A percentile compares a stretch with the other conserved stretches of the same genome.
Evolutionary conservation across 2,329 filamentous ascomycete genomes (phyloP).

Genomic region (Pleoardoris graminearum): DNA sequence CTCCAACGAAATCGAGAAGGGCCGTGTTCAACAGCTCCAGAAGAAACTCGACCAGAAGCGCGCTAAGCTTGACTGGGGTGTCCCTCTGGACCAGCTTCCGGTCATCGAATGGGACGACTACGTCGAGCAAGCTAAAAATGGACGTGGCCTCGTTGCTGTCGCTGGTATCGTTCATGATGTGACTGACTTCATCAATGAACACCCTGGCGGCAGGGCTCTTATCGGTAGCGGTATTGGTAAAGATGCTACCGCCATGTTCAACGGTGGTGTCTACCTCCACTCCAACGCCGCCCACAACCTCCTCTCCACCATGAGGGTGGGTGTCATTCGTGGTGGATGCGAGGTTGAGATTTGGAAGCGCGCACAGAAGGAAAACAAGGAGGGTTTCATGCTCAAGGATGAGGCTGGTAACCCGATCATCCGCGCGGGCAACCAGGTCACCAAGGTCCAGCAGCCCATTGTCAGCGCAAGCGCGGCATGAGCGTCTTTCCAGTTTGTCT

Average conservation of each 20-base stretch:
- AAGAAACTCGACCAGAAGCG: slow-evolving; percentile 53
- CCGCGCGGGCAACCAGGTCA: slow-evolving; percentile 82
- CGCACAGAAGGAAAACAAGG: slow-evolving; percentile 61
- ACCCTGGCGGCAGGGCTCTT: slow-evolving; percentile 49
- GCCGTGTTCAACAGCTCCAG: slow-evolving; percentile 49
- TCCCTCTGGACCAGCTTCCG: slow-evolving; percentile 49
- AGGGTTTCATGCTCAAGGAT: slow-evolving; percentile 78
- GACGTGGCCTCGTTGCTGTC: slow-evolving; percentile 47
- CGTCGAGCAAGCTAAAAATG: slow-evolving; percentile 49
- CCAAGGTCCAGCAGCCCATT: slow-evolving; percentile 77
- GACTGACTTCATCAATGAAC: slow-evolving; percentile 49
- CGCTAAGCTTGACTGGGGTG: slow-evolving; percentile 49
- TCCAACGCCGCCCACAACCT: slow-evolving; percentile 50
- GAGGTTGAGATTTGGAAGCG: slow-evolving; percentile 53
- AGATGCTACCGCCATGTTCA: slow-evolving; percentile 51
- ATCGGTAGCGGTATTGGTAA: slow-evolving; percentile 49
- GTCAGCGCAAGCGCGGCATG: slow-evolving; percentile 83
- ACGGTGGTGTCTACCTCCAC: slow-evolving; percentile 50
- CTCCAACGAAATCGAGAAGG: slow-evolving; percentile 51
- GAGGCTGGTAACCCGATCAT: slow-evolving; percentile 79
- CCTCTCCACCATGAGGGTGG: slow-evolving; percentile 49
- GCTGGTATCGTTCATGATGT: slow-evolving; percentile 50
- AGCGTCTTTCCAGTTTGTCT: slow-evolving; percentile 18
- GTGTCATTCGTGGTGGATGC: slow-evolving; percentile 49
- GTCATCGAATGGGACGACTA: slow-evolving; percentile 52